A percentile compares a stretch with the other conserved stretches of the same genome.
phyloP scores from a whole-genome alignment of 192 early-diverging fungal species.

The Funneliformis mosseae region DNA sequence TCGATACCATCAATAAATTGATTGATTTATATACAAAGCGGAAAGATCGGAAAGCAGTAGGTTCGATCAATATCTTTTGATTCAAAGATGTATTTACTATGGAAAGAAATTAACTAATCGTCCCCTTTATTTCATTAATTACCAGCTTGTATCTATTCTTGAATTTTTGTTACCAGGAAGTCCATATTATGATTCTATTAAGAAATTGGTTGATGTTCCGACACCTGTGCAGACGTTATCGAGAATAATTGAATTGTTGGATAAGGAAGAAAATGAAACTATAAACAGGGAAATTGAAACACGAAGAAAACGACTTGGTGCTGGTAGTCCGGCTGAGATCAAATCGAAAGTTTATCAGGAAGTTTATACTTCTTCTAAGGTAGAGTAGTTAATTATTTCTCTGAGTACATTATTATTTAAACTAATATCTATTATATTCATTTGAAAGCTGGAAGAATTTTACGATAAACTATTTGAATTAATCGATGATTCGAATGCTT shows the following conservation, averaged over 20 bases:
- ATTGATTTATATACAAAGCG: constrained; percentile 52
- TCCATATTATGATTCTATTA: constrained; percentile 44
- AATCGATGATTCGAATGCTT: constrained; percentile 20
- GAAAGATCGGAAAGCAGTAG: constrained; percentile 44
- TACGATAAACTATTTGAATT: constrained; percentile 43
- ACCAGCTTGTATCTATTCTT: constrained; percentile 42
- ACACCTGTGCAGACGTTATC: constrained; percentile 41
- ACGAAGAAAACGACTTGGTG: constrained; percentile 68
- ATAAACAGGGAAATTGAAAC: constrained; percentile 63
- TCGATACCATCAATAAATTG: constrained; percentile 57
- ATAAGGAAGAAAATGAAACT: constrained; percentile 43
- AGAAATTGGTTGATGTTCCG: constrained; percentile 38
- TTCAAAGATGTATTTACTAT: neutral
- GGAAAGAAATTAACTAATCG: neutral
- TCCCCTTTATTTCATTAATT: constrained; percentile 21
- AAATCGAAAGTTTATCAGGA: constrained; percentile 66
- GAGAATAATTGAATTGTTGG: constrained; percentile 38
- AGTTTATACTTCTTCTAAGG: constrained; percentile 60
- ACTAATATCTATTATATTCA: neutral
- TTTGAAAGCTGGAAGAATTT: constrained; percentile 40
- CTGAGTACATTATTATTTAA: neutral
- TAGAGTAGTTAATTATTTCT: constrained; percentile 22
- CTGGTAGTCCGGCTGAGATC: constrained; percentile 63
- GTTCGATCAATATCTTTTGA: neutral
- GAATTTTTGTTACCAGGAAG: constrained; percentile 50